phyloP scores from a whole-genome alignment of 1,284 basidiomycete species.

The Ustilago curta region DNA sequence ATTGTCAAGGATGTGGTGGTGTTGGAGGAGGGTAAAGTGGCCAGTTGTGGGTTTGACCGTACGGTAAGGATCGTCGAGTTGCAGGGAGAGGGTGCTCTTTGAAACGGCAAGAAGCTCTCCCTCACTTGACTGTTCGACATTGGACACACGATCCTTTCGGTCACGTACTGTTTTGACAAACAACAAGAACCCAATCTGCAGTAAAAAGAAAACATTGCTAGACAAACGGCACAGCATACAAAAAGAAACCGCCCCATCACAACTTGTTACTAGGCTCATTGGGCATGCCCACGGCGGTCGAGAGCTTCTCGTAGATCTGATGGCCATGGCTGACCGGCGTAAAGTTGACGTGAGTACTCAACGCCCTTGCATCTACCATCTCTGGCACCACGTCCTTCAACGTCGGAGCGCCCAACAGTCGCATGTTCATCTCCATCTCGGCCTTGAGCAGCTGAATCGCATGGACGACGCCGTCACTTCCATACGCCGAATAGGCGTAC shows the following conservation, averaged over 20 bases:
- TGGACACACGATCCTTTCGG: too few relatives aligned
- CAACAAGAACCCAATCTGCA: too few relatives aligned
- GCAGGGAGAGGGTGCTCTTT: neutral
- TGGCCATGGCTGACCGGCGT: slow-evolving; percentile 48
- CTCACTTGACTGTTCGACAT: neutral
- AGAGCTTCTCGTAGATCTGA: slow-evolving; percentile 59
- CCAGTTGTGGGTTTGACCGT: slow-evolving; percentile 62
- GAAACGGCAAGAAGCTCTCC: neutral
- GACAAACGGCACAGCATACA: neutral
- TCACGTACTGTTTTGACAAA: too few relatives aligned
- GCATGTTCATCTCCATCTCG: slow-evolving; percentile 85
- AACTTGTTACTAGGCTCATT: slow-evolving; percentile 49
- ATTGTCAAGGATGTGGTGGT: slow-evolving; percentile 61
- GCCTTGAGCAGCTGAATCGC: slow-evolving; percentile 78
- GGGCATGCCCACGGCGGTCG: slow-evolving; percentile 58
- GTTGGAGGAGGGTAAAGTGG: slow-evolving; percentile 42
- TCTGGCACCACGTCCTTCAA: slow-evolving; percentile 81
- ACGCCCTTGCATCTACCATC: slow-evolving; percentile 76
- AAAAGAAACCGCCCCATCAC: slow-evolving; percentile 5
- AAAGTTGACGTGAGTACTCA: slow-evolving; percentile 71
- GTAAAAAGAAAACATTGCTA: neutral
- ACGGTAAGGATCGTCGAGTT: slow-evolving; percentile 46
- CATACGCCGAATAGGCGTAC: slow-evolving; percentile 90
- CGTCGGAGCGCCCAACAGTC: slow-evolving; percentile 79
- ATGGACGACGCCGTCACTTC: slow-evolving; percentile 82